Evolutionary conservation across 768 basidiomycete species (phyloP).

Genomic region (Russula lepida): DNA sequence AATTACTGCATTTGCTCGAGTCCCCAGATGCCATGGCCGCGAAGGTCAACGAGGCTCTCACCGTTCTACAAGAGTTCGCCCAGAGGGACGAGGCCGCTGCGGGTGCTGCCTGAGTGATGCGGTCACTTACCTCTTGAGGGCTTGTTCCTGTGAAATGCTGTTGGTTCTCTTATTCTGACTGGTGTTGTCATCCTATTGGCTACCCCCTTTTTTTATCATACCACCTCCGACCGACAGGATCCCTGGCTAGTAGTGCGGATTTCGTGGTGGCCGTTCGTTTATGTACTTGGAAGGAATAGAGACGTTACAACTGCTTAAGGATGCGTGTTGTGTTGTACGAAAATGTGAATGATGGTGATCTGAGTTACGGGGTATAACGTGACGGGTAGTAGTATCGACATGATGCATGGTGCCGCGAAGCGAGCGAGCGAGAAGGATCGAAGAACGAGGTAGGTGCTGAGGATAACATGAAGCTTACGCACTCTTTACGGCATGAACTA

Average conservation of each 20-base stretch:
- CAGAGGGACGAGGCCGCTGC: slow-evolving; percentile 31
- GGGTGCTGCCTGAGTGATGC: slow-evolving; percentile 4
- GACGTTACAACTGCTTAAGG: slow-evolving; percentile 47
- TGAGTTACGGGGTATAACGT: slow-evolving; percentile 20
- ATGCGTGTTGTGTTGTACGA: slow-evolving; percentile 20
- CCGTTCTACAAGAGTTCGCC: slow-evolving; percentile 80
- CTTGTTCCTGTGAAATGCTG: slow-evolving; percentile 22
- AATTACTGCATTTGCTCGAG: slow-evolving; percentile 85
- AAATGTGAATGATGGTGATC: slow-evolving; percentile 20
- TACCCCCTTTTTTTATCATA: slow-evolving; percentile 17
- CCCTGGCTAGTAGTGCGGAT: slow-evolving; percentile 30
- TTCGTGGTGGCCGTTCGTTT: slow-evolving; percentile 48
- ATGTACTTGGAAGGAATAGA: slow-evolving; percentile 50
- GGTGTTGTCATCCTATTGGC: slow-evolving; percentile 25
- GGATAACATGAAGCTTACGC: slow-evolving; percentile 13
- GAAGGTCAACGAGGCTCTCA: slow-evolving; percentile 89
- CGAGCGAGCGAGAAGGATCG: slow-evolving; percentile 9
- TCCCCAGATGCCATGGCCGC: slow-evolving; percentile 69
- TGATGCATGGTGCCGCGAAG: slow-evolving; percentile 9
- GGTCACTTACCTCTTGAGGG: background rate
- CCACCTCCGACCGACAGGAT: slow-evolving; percentile 30
- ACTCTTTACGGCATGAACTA: slow-evolving; percentile 45
- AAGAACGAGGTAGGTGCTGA: background rate
- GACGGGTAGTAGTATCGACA: slow-evolving; percentile 9
- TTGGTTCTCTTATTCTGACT: slow-evolving; percentile 29